Base-by-base conservation (phyloP, 805 yeast genomes). In the Blastobotrys americana region DNA sequence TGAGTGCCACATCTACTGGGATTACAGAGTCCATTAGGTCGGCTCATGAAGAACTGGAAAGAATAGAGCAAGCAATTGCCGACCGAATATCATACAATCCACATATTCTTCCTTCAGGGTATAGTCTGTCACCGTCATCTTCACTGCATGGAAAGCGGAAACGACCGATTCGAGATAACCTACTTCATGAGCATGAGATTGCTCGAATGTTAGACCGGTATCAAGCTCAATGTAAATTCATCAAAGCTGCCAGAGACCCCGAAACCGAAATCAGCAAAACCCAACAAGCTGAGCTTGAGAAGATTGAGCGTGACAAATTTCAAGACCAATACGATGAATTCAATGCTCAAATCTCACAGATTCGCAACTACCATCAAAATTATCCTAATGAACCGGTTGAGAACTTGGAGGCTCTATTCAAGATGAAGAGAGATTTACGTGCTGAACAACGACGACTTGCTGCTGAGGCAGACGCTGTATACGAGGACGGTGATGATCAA, bases 171-270 rank as follows among this genome's bases (percentile, higher is more conserved):
- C 70, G 75, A 49, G 81, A 81, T 46, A 66, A 78, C 0, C 51
- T 77, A 0, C 47, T 76, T 17, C 89, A 82, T 53, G 79, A 80
- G 54, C 85, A 81, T 60, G 96, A 88, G 58, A 69, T 84, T 5
- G 65, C 66, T 16, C 51, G 59, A 35, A 74, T 88, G 42, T 52
- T 74, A 3, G 64, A 69, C 5, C 72, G 76, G 42, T 78, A 75
- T 54, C 61, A 60, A 34, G 60, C 52, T 37, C 68, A 60, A 41
- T 52, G 64, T 16, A 42, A 48, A 3, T 48, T 57, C 18, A 28
- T 67, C 3, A 52, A 54, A 36, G 41, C 39, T 34, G 42, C 40
- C 4, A 37, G 41, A 17, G 39, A 41, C 13, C 31, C 31, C 8
- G 31, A 25, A 13, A 8, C 31, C 8, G 31, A 25, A 25, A 8